Percentiles rank a stretch among this genome's conserved stretches.
These are phyloP conservation scores for Mangifera indica DNA, from an alignment of 345 rosid species.

Conservation along the genomic window DNA sequence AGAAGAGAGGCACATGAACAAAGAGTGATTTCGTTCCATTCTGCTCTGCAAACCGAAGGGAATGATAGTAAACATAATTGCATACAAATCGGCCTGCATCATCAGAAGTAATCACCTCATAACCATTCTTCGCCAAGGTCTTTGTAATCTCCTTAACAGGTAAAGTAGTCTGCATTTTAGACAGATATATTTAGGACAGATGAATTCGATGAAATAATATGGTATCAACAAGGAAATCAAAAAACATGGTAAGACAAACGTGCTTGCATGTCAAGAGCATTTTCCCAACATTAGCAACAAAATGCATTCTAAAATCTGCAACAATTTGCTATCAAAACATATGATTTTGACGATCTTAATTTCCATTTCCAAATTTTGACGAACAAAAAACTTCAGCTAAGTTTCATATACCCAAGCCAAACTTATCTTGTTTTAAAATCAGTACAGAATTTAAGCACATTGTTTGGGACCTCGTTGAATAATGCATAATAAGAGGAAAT, in stretches of 20 bases:
- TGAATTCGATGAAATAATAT: slow-evolving; percentile 1
- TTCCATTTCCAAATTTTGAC: neutral
- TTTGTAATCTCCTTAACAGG: slow-evolving; percentile 67
- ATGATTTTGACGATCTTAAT: neutral
- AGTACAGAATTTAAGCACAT: neutral
- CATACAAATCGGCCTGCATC: slow-evolving; percentile 99
- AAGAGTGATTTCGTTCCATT: slow-evolving; percentile 74
- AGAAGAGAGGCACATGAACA: slow-evolving; percentile 94
- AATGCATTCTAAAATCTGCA: neutral
- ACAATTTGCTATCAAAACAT: no score
- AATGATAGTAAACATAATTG: slow-evolving; percentile 94
- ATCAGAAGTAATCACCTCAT: slow-evolving; percentile 70
- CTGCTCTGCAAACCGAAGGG: slow-evolving; percentile 86
- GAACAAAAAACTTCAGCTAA: neutral
- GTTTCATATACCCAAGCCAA: neutral
- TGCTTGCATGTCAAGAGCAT: neutral
- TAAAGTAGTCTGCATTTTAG: slow-evolving; percentile 52
- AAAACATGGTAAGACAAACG: neutral
- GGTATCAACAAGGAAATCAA: neutral
- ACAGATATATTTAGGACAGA: slow-evolving; percentile 2
- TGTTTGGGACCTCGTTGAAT: neutral
- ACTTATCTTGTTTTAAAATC: neutral
- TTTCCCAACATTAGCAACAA: neutral
- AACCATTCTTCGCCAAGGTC: slow-evolving; percentile 64
- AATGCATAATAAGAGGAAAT: neutral